These are phyloP conservation scores for Pyrus communis DNA, from an alignment of 306 rosid genomes.

Conservation along the genomic window DNA sequence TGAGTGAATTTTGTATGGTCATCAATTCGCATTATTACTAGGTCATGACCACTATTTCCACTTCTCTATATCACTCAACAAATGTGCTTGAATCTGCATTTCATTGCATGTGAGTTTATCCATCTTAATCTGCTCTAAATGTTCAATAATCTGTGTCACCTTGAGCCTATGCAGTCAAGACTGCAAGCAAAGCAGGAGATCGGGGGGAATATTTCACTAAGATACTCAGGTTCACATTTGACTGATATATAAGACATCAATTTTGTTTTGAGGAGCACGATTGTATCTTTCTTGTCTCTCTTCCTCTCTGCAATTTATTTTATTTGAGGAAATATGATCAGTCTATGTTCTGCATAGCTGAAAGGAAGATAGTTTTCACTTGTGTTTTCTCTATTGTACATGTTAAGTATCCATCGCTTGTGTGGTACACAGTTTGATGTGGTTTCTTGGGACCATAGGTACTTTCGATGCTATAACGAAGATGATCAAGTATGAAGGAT, in stretches of 20 bases:
- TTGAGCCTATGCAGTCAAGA: constrained; percentile 60
- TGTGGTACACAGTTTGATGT: neutral
- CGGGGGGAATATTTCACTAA: constrained; percentile 57
- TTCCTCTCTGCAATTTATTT: neutral
- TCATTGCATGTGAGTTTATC: neutral
- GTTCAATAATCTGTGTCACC: neutral
- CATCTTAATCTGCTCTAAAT: neutral
- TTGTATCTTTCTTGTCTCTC: neutral
- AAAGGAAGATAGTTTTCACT: neutral
- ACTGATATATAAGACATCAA: neutral
- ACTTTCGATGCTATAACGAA: constrained; percentile 67
- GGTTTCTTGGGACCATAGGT: constrained; percentile 28
- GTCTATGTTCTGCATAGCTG: neutral
- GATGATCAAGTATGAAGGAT: constrained; percentile 74
- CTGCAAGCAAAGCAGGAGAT: constrained; percentile 91
- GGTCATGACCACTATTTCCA: neutral
- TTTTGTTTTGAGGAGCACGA: neutral
- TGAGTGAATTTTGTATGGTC: neutral
- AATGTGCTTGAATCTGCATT: neutral
- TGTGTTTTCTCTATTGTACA: neutral
- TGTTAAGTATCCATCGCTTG: neutral
- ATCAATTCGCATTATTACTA: neutral
- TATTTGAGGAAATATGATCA: neutral
- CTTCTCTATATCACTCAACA: neutral
- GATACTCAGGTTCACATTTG: constrained; percentile 76